Evolutionary conservation across 371 early-diverging fungal species (phyloP).

Genomic region (Mucor velutinosus): DNA sequence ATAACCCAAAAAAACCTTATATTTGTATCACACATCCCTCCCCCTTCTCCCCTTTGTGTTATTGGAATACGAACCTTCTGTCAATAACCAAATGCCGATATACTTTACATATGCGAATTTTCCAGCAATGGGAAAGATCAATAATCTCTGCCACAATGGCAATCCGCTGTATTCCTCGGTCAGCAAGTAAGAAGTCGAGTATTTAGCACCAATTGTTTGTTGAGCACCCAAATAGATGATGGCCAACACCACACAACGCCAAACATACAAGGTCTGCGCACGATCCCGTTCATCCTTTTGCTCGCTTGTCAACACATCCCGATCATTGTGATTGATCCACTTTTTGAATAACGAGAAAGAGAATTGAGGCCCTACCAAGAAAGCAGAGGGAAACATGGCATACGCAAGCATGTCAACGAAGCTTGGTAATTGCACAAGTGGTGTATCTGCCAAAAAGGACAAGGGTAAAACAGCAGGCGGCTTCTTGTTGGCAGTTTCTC

Average conservation of each 20-base stretch:
- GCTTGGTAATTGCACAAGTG: conserved; percentile 47
- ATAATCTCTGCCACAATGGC: conserved; percentile 39
- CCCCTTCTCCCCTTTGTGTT: neutral
- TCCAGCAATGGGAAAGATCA: conserved; percentile 54
- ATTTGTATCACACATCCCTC: conserved; percentile 2
- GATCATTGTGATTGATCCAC: conserved; percentile 32
- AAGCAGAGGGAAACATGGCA: conserved; percentile 64
- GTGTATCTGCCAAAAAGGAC: conserved; percentile 43
- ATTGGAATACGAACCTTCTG: conserved; percentile 50
- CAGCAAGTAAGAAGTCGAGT: conserved; percentile 52
- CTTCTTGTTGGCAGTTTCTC: conserved; percentile 17
- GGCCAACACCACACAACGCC: conserved; percentile 51
- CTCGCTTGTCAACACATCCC: conserved; percentile 9
- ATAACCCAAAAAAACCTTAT: conserved; percentile 16
- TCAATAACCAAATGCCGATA: conserved; percentile 71
- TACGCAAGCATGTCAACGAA: conserved; percentile 60
- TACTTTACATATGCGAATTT: conserved; percentile 69
- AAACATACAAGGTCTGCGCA: conserved; percentile 44
- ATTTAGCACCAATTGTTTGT: conserved; percentile 51
- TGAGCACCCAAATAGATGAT: conserved; percentile 55
- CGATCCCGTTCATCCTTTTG: conserved; percentile 46
- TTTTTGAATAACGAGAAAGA: conserved; percentile 66
- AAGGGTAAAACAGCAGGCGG: conserved; percentile 27
- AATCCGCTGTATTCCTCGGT: conserved; percentile 53
- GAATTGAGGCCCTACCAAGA: conserved; percentile 77